phyloP scores from a whole-genome alignment of 108 stramenopile genomes.

The Cyclostephanos invisitatus region DNA sequence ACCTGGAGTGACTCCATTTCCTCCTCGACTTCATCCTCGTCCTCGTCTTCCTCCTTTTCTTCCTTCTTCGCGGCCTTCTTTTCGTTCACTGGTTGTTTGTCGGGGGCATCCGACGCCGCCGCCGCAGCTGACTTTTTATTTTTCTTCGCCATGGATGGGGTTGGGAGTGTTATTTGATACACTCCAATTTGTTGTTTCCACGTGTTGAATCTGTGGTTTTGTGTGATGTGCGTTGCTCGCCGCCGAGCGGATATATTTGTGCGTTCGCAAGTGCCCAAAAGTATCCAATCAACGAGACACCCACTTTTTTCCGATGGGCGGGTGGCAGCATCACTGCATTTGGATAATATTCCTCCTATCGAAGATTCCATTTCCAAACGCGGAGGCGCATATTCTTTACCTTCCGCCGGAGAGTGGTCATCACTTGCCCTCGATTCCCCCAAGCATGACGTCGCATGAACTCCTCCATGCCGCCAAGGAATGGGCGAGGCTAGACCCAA shows the following conservation, averaged over 20 bases:
- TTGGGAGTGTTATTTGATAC: neutral
- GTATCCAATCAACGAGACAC: too few relatives aligned
- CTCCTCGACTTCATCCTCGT: constrained; percentile 51
- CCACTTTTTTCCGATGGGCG: too few relatives aligned
- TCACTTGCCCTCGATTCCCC: neutral
- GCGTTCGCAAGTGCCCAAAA: too few relatives aligned
- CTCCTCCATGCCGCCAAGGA: constrained; percentile 45
- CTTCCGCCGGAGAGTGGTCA: neutral
- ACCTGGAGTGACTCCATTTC: constrained; percentile 86
- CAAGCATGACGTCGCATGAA: constrained; percentile 7
- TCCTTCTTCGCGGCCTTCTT: constrained; percentile 8
- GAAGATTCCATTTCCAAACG: too few relatives aligned
- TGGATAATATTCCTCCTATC: too few relatives aligned
- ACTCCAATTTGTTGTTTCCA: neutral
- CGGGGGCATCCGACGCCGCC: constrained; percentile 1
- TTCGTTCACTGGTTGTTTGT: constrained; percentile 13
- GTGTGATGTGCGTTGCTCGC: too few relatives aligned
- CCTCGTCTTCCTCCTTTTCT: constrained; percentile 23
- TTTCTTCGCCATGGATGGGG: constrained; percentile 32
- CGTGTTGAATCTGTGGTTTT: constrained; percentile 2
- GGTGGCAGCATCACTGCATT: too few relatives aligned
- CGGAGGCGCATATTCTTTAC: too few relatives aligned
- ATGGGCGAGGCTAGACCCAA: constrained; percentile 74
- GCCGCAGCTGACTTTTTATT: constrained; percentile 20
- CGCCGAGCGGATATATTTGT: too few relatives aligned